Conservation (phyloP, 768 basidiomycete genomes). For the Auricularia sp. region DNA sequence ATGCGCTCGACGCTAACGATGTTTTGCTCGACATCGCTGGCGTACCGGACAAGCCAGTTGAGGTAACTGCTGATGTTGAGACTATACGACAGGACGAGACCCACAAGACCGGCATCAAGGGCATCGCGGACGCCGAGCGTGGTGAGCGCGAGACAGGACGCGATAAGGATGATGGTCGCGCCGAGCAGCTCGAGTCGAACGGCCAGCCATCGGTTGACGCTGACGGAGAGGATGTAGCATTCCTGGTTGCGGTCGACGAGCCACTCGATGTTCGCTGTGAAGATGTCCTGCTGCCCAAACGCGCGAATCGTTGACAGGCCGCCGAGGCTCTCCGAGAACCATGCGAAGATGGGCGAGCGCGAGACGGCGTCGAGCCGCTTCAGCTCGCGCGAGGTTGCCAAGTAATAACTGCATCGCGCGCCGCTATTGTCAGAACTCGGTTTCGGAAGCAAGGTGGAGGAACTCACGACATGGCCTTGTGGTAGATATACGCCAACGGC, state of each 20-base stretch:
- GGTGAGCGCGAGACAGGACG: constrained; percentile 53
- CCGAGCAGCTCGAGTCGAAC: constrained; percentile 80
- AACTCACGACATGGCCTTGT: constrained; percentile 60
- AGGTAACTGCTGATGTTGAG: constrained; percentile 73
- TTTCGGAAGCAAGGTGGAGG: too few species aligned
- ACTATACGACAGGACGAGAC: constrained; percentile 76
- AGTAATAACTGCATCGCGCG: constrained; percentile 54
- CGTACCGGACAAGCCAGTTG: constrained; percentile 77
- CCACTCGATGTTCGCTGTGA: constrained; percentile 55
- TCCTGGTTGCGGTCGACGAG: constrained; percentile 82
- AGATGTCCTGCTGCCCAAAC: constrained; percentile 59
- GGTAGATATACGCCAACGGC: constrained; percentile 73
- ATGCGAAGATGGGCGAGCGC: constrained; percentile 83
- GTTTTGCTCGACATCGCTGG: constrained; percentile 84
- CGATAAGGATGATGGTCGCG: constrained; percentile 63
- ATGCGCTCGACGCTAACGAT: constrained; percentile 86
- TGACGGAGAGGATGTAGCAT: constrained; percentile 50
- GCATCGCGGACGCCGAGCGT: constrained; percentile 58
- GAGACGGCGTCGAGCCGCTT: constrained; percentile 85
- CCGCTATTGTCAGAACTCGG: too few species aligned
- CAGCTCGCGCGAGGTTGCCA: constrained; percentile 76
- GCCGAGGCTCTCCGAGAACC: constrained; percentile 68
- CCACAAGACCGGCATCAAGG: constrained; percentile 82
- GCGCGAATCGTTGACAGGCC: constrained; percentile 80
- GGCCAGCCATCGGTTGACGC: constrained; percentile 77